Evolutionary conservation across 768 basidiomycete genomes (phyloP).

Genomic region (Kwoniella newhampshirensis): DNA sequence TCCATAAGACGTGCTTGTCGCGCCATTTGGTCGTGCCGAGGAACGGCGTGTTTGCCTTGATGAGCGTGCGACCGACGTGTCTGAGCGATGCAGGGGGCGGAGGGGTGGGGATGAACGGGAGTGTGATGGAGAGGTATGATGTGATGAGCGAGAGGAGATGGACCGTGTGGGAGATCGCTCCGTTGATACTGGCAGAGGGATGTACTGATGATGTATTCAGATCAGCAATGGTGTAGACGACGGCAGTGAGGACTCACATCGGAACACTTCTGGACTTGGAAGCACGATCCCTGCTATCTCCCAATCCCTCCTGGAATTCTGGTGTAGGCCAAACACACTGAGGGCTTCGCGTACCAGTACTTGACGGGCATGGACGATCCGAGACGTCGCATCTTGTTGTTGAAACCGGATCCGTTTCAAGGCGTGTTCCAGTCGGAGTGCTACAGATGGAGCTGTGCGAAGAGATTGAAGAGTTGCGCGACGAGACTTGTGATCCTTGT

Average conservation of each 20-base stretch:
- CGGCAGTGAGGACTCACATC: conserved; percentile 39
- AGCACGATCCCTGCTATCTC: conserved; percentile 38
- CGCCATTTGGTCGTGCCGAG: conserved; percentile 34
- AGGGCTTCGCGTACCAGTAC: conserved; percentile 44
- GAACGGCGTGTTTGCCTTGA: conserved; percentile 37
- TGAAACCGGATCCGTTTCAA: not conserved
- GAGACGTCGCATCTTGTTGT: conserved; percentile 18
- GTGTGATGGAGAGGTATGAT: conserved; percentile 39
- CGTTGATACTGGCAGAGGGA: conserved; percentile 36
- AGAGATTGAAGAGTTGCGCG: not conserved
- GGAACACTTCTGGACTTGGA: conserved; percentile 26
- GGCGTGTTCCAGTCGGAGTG: not conserved
- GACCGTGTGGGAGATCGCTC: conserved; percentile 36
- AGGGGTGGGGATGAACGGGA: conserved; percentile 37
- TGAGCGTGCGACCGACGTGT: conserved; percentile 32
- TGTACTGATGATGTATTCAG: conserved; percentile 22
- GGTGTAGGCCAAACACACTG: conserved; percentile 36
- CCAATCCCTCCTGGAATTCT: conserved; percentile 22
- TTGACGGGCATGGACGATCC: conserved; percentile 33
- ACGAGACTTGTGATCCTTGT: not conserved
- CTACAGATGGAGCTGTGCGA: not conserved
- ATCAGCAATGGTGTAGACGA: not conserved
- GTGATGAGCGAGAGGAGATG: conserved; percentile 48
- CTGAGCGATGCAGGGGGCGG: conserved; percentile 2
- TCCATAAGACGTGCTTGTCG: conserved; percentile 33